Conservation (phyloP, 176 grass and related monocot species). For the Triticum timopheevii region DNA sequence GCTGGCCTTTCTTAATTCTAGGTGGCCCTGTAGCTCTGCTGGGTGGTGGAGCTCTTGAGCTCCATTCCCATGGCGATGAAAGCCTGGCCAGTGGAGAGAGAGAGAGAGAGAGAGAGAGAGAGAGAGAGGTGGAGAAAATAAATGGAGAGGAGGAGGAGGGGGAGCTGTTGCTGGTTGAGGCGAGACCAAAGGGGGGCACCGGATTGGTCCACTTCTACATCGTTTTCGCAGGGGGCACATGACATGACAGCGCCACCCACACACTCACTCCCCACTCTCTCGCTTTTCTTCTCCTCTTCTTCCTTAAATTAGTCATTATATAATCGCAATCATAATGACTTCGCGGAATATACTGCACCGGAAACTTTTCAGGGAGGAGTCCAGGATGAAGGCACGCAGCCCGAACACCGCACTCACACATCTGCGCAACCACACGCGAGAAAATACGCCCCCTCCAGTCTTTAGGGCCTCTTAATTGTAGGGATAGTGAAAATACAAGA, state of each 20-base stretch:
- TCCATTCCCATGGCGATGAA: conserved; percentile 23
- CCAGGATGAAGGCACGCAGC: neutral
- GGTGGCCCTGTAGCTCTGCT: neutral
- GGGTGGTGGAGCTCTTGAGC: neutral
- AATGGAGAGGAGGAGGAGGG: neutral
- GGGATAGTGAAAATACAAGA: neutral
- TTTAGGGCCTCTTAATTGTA: neutral
- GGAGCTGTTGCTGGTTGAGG: conserved; percentile 36
- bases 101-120: neutral
- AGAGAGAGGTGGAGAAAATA: neutral
- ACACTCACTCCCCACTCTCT: neutral
- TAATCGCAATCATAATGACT: neutral
- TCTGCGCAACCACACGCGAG: neutral
- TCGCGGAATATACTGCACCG: neutral
- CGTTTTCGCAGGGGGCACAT: conserved; percentile 29
- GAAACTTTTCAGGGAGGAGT: neutral
- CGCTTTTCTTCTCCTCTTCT: neutral
- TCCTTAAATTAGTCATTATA: conserved; percentile 16
- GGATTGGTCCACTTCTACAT: conserved; percentile 25
- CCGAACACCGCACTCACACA: neutral
- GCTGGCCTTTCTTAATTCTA: neutral
- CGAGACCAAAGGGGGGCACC: conserved; percentile 15
- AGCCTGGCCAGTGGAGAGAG: neutral
- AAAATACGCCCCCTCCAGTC: neutral
- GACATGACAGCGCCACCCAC: conserved; percentile 39